Evolutionary conservation across 768 basidiomycete genomes (phyloP).

Genomic region (Lentinula lateritia): DNA sequence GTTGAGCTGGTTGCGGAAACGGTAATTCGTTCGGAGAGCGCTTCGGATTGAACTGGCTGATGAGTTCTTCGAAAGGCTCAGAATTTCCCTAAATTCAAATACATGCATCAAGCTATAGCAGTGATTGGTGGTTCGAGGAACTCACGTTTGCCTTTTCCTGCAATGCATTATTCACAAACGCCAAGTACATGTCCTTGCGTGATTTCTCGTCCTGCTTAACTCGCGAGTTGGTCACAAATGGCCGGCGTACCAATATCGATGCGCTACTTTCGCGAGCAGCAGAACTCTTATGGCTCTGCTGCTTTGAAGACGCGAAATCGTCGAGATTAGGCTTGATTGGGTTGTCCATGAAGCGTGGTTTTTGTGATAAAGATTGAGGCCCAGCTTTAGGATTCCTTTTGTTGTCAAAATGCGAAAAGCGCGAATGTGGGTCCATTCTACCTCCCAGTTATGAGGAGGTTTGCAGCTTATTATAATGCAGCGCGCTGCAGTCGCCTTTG

Average conservation of each 20-base stretch:
- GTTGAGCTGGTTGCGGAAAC: constrained; percentile 45
- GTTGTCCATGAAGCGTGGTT: constrained; percentile 38
- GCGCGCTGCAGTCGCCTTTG: neutral
- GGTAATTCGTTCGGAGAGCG: constrained; percentile 21
- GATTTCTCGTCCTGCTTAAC: constrained; percentile 74
- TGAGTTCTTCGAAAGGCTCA: constrained; percentile 82
- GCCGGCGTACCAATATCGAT: constrained; percentile 34
- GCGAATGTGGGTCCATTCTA: constrained; percentile 75
- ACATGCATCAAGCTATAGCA: constrained; percentile 10
- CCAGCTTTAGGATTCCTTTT: constrained; percentile 65
- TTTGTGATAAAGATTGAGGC: constrained; percentile 37
- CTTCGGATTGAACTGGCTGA: constrained; percentile 74
- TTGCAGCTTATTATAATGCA: neutral
- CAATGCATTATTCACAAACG: constrained; percentile 77
- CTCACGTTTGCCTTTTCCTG: constrained; percentile 67
- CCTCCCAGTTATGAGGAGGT: neutral
- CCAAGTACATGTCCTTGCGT: constrained; percentile 78
- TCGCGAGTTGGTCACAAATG: constrained; percentile 75
- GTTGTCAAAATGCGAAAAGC: constrained; percentile 63
- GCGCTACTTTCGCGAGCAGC: constrained; percentile 18
- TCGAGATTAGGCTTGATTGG: constrained; percentile 36
- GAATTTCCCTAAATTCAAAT: constrained; percentile 50
- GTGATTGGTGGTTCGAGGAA: neutral
- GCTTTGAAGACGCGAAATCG: constrained; percentile 26
- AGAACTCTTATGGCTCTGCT: neutral